Base-by-base conservation (phyloP, 495 filamentous ascomycete genomes). In the Penicillium parvum region DNA sequence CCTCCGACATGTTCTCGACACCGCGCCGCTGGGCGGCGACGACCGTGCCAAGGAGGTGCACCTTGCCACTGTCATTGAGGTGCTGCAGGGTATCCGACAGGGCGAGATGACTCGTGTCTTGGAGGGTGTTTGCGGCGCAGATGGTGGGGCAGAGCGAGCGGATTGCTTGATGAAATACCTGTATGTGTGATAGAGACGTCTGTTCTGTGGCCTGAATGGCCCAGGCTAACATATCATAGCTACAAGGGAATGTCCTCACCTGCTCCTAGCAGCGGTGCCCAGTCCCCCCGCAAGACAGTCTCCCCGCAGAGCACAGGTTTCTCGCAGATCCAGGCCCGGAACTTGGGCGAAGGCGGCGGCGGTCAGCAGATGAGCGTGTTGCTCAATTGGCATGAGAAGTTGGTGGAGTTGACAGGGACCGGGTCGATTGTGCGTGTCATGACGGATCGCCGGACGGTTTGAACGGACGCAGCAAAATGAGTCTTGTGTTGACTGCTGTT, bases 341-440 rank as follows among this genome's bases (percentile, higher is more conserved):
- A 83, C 28, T 74, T 82, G 14, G 78, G 76, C 14, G 82, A 79
- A 51, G 87, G 90, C 45, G 84, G 84, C 43, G 84, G 85, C 50
- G 86, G 88, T 34, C 80, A 87, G 52, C 85, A 83, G 32, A 95
- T 95, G 90, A 95, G 90, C 51, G 90, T 96, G 32, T 58, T 96
- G 56, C 68, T 96, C 50, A 94, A 85, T 59, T 96, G 90, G 90
- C 90, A 95, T 57, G 90, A 96, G 76, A 95, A 94, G 75, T 71
- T 94, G 32, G 88, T 95, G 2, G 90, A 95, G 53, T 78, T 96
- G 52, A 82, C 87, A 14, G 90, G 90, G 26, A 74, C 85, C 52
- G 90, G 90, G 12, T 83, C 84, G 63, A 91, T 96, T 69, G 83
- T 88, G 49, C 74, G 90, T 50, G 83, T 86, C 37, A 95, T 96